Evolutionary conservation across 2,329 filamentous ascomycete species (phyloP), one percentile per base, ranked within the genome.

Genomic region (Fusarium mangiferae): DNA sequence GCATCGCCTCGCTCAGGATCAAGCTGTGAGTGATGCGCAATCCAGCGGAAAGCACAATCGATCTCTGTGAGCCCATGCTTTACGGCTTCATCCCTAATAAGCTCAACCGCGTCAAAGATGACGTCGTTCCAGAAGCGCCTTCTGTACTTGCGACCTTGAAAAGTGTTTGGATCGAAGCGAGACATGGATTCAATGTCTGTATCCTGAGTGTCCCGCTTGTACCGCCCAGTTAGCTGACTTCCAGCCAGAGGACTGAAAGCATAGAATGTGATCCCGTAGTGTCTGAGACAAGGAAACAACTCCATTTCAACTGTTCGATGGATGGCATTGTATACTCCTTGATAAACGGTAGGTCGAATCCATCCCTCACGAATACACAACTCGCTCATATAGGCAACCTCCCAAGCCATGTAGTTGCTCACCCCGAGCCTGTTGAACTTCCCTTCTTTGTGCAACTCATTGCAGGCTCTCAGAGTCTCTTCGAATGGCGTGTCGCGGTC

Each of bases 351-450:
- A 0, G 92, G 93, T 17, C 78, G 87, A 24, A 94, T 91, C 90
- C 91, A 94, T 42, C 89, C 88, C 73, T 90, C 88, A 80, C 90
- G 87, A 64, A 90, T 89, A 83, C 90, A 93, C 44, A 91, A 88
- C 74, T 91, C 90, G 55, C 90, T 90, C 13, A 94, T 87, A 81
- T 95, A 92, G 0, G 93, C 93, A 10, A 95, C 91, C 79, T 95
- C 93, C 82, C 92, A 95, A 2, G 93, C 89, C 0, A 92, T 91
- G 77, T 89, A 95, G 80, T 95, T 95, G 74, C 88, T 90, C 52
- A 95, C 80, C 4, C 92, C 93, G 7, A 95, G 83, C 57, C 90
- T 86, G n/a, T 92, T 88, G 77, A 96, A 95, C 77, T 93, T 94
- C 39, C 93, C 92, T 22, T 78, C 87, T 78, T 91, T 90, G 83